Percentiles rank a stretch among this genome's conserved stretches.
phyloP scores from a whole-genome alignment of 371 early-diverging fungal genomes.

The Choanephora cucurbitarum region DNA sequence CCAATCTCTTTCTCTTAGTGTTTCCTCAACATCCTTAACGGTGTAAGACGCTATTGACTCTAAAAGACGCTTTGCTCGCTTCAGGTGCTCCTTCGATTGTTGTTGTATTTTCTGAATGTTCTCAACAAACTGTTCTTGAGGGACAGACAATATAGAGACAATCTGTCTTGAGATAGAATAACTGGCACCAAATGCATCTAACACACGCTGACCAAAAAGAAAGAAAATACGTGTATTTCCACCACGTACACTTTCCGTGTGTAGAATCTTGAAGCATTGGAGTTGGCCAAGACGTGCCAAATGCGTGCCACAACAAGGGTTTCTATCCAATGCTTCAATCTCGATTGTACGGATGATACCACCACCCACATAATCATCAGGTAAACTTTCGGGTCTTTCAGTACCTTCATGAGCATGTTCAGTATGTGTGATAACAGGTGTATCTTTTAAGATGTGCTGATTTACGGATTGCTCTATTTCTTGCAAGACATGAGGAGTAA shows the following conservation, averaged over 20 bases:
- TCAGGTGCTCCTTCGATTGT: constrained; percentile 40
- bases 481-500: constrained; percentile 47
- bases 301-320: constrained; percentile 88
- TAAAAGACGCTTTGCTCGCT: constrained; percentile 46
- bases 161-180: constrained; percentile 54
- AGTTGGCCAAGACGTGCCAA: constrained; percentile 61
- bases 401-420: constrained; percentile 30
- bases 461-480: constrained; percentile 60
- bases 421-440: constrained; percentile 52
- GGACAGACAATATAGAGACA: constrained; percentile 54
- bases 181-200: constrained; percentile 46
- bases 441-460: constrained; percentile 53
- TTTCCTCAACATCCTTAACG: constrained; percentile 37
- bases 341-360: constrained; percentile 64
- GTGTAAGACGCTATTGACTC: constrained; percentile 53
- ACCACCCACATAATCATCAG: constrained; percentile 60
- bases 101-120: constrained; percentile 51
- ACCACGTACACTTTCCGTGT: constrained; percentile 70
- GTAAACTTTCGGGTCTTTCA: constrained; percentile 56
- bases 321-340: constrained; percentile 61
- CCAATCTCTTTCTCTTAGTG: constrained; percentile 31
- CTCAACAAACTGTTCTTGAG: constrained; percentile 63
- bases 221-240: constrained; percentile 72
- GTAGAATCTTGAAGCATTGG: constrained; percentile 64
- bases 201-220: constrained; percentile 65